Conservation (phyloP, 2,329 filamentous ascomycete species). For the Aulographum hederae region DNA sequence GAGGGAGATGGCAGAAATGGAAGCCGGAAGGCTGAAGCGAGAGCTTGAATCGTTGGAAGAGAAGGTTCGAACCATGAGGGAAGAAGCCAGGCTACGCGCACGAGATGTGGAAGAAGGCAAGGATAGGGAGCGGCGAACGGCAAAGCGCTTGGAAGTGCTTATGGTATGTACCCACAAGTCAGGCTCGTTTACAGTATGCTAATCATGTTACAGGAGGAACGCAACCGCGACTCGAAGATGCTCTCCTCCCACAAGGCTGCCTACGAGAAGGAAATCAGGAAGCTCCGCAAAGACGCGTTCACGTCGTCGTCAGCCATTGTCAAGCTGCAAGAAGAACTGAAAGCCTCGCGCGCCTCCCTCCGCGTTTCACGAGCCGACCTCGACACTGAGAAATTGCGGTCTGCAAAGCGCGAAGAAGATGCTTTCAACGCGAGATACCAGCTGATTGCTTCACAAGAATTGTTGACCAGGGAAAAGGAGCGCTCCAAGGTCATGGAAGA, state of each 20-base stretch:
- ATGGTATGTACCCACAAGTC: slow-evolving; percentile 39
- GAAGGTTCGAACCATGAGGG: slow-evolving; percentile 44
- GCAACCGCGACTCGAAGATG: slow-evolving; percentile 50
- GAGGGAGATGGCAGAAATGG: slow-evolving; percentile 16
- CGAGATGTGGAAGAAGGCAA: slow-evolving; percentile 45
- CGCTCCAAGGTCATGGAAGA: slow-evolving; percentile 48
- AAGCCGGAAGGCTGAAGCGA: slow-evolving; percentile 23
- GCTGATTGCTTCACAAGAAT: slow-evolving; percentile 45
- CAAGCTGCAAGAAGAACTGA: slow-evolving; percentile 58
- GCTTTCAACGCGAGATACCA: slow-evolving; percentile 49
- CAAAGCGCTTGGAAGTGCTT: slow-evolving; percentile 47
- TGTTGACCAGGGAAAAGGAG: slow-evolving; percentile 45
- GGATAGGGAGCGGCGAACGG: slow-evolving; percentile 46
- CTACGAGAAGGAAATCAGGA: slow-evolving; percentile 58
- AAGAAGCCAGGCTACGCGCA: slow-evolving; percentile 38
- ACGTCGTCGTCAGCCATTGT: slow-evolving; percentile 52
- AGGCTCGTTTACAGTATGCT: slow-evolving; percentile 22
- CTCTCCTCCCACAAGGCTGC: slow-evolving; percentile 25
- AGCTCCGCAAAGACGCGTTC: slow-evolving; percentile 54
- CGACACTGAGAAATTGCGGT: slow-evolving; percentile 44
- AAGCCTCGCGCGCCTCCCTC: slow-evolving; percentile 35
- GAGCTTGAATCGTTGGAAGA: slow-evolving; percentile 54
- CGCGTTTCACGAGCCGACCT: slow-evolving; percentile 40
- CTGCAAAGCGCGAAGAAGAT: slow-evolving; percentile 46
- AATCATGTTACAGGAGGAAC: slow-evolving; percentile 42